Conservation (phyloP, 2,329 filamentous ascomycete species). For the Aulographum hederae region DNA sequence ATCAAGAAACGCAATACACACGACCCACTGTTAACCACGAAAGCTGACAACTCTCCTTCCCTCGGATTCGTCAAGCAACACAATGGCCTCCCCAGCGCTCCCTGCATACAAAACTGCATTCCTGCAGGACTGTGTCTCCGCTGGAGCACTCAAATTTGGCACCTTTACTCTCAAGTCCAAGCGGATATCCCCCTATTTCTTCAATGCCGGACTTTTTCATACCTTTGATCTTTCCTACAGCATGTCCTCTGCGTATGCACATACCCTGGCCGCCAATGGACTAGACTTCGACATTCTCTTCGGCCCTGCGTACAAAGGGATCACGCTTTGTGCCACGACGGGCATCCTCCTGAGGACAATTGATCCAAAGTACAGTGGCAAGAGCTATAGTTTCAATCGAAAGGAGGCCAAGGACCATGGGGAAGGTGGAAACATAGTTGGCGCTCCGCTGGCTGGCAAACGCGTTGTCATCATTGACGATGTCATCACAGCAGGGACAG, state of each 20-base stretch:
- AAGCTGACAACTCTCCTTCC: no score
- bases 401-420: slow-evolving; percentile 96
- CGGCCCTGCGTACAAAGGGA: slow-evolving; percentile 91
- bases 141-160: slow-evolving; percentile 62
- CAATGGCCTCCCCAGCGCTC: slow-evolving; percentile 1
- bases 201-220: slow-evolving; percentile 89
- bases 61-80: no score
- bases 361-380: slow-evolving; percentile 45
- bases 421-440: slow-evolving; percentile 85
- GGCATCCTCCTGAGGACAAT: slow-evolving; percentile 57
- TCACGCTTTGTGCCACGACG: slow-evolving; percentile 68
- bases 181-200: slow-evolving; percentile 86
- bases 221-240: slow-evolving; percentile 58
- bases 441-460: slow-evolving; percentile 69
- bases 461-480: slow-evolving; percentile 84
- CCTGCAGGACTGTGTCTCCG: slow-evolving; percentile 47
- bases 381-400: slow-evolving; percentile 82
- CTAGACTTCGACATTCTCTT: slow-evolving; percentile 71
- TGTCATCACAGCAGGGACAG: slow-evolving; percentile 89
- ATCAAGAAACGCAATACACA: no score
- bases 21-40: no score
- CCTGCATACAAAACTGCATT: slow-evolving; percentile 42
- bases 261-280: slow-evolving; percentile 31
- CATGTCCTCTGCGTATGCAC: slow-evolving; percentile 67
- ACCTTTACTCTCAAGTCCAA: slow-evolving; percentile 83